Conservation (phyloP, 352 stramenopile genomes). For the Phytophthora citrophthora region DNA sequence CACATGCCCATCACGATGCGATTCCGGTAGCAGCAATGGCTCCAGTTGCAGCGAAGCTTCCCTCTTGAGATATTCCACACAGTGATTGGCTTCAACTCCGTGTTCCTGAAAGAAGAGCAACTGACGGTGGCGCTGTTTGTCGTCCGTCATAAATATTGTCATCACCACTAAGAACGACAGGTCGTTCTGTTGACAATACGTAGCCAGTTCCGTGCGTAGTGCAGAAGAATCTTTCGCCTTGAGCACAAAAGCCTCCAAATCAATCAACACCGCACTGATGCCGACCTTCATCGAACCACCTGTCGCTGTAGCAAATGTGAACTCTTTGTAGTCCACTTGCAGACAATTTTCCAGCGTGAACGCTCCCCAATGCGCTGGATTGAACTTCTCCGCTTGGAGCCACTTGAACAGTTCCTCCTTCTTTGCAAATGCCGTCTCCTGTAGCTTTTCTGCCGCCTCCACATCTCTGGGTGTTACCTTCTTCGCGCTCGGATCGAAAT, state of each 20-base stretch:
- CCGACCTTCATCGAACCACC: constrained; percentile 38
- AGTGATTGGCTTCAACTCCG: constrained; percentile 34
- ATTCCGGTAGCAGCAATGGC: constrained; percentile 37
- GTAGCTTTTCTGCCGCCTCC: constrained; percentile 43
- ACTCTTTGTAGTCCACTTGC: constrained; percentile 86
- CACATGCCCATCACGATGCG: constrained; percentile 37
- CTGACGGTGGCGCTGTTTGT: constrained; percentile 55
- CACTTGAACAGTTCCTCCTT: constrained; percentile 64
- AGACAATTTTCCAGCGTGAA: constrained; percentile 77
- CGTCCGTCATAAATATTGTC: constrained; percentile 59
- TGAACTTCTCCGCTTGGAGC: constrained; percentile 77
- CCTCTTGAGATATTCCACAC: constrained; percentile 42
- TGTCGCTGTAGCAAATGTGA: constrained; percentile 26
- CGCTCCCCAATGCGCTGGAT: constrained; percentile 56
- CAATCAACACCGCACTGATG: constrained; percentile 70
- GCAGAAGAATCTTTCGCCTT: constrained; percentile 43
- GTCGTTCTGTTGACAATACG: constrained; percentile 52
- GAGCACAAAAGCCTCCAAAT: constrained; percentile 51
- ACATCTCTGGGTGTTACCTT: constrained; percentile 79
- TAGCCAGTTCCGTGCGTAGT: constrained; percentile 37
- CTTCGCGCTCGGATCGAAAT: constrained; percentile 75
- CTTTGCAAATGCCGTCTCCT: constrained; percentile 48
- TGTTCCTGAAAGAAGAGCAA: constrained; percentile 66
- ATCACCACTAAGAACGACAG: constrained; percentile 76
- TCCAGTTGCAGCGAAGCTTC: constrained; percentile 55